Evolutionary conservation across 1,139 yeast genomes (phyloP), one percentile per base, ranked within the genome.

Genomic region (Hyphopichia wangnamkhiaoensis): DNA sequence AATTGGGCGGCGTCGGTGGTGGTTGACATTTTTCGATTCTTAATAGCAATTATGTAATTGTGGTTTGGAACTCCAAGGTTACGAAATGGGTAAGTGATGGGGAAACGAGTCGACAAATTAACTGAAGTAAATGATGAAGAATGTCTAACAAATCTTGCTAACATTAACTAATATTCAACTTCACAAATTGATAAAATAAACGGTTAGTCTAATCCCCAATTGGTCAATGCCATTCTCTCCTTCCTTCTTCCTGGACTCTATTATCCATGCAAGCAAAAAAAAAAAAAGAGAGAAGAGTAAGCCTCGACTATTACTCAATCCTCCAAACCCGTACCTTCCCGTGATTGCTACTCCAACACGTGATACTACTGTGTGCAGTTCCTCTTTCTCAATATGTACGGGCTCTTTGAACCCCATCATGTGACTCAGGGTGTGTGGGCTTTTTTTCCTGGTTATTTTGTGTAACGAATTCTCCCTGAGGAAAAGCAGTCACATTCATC

Each of bases 1-100:
- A 69, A 50, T 13, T 44, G 45, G 33, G 35, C 42, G 36, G 43
- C 16, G 2, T 19, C n/a, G n/a, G n/a, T n/a, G 3, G 30, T 7
- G 17, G 12, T 29, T 16, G 33, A 30, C 33, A 30, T 30, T 18
- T 25, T 25, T 9, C 28, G 8, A 9, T 9, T 8, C 6, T 7
- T 10, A 8, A 8, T 25, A 25, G 24, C 24, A 21, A 21, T 21
- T 21, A 7, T 21, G 10, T 21, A 7, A 21, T 21, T 7, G 10
- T 21, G 10, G 9, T 21, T 21, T 7, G 10, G 10, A 21, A 21
- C n/a, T n/a, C n/a, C n/a, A n/a, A n/a, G n/a, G n/a, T n/a, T n/a
- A n/a, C n/a, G n/a, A n/a, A n/a, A n/a, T n/a, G n/a, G n/a, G n/a
- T 21, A 10, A 10, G 7, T 21, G 24, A 21, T 7, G 7, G 7